These are phyloP conservation scores for Ophiostoma perfectum DNA, from an alignment of 2,329 filamentous ascomycete genomes.

Conservation along the genomic window DNA sequence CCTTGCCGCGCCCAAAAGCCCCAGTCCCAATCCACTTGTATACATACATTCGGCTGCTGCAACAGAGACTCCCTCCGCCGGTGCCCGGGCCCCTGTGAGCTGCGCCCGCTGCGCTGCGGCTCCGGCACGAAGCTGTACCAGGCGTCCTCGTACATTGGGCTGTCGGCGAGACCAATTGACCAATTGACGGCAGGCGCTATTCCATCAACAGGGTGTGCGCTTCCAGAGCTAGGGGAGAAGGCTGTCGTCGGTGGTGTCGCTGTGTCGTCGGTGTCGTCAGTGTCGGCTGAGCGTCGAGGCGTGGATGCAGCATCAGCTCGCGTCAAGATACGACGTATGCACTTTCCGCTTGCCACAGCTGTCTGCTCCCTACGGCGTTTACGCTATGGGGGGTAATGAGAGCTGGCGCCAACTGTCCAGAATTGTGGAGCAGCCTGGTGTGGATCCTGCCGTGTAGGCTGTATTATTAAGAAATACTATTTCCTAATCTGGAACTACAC, in stretches of 20 bases:
- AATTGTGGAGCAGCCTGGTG: background rate
- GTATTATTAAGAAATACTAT: no score
- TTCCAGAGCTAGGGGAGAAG: background rate
- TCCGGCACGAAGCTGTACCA: constrained; percentile 76
- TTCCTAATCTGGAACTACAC: no score
- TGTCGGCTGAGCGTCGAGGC: background rate
- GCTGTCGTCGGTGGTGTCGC: background rate
- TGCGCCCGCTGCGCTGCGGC: constrained; percentile 46
- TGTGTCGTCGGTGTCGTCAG: background rate
- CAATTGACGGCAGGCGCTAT: background rate
- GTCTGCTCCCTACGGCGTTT: background rate
- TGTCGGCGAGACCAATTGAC: background rate
- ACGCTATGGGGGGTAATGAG: background rate
- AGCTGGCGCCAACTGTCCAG: constrained; percentile 1
- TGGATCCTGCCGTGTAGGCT: no score
- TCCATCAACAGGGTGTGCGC: background rate
- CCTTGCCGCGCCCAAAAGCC: background rate
- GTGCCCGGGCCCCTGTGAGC: constrained; percentile 47
- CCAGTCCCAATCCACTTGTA: background rate
- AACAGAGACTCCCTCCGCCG: constrained; percentile 65
- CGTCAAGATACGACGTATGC: background rate
- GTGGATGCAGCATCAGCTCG: no score
- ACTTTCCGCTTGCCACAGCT: constrained; percentile 3
- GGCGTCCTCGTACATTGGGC: constrained; percentile 70
- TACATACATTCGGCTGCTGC: constrained; percentile 56